These are phyloP conservation scores for Ceratocystis diversiconidia DNA, from an alignment of 2,329 filamentous ascomycete species.

Conservation along the genomic window DNA sequence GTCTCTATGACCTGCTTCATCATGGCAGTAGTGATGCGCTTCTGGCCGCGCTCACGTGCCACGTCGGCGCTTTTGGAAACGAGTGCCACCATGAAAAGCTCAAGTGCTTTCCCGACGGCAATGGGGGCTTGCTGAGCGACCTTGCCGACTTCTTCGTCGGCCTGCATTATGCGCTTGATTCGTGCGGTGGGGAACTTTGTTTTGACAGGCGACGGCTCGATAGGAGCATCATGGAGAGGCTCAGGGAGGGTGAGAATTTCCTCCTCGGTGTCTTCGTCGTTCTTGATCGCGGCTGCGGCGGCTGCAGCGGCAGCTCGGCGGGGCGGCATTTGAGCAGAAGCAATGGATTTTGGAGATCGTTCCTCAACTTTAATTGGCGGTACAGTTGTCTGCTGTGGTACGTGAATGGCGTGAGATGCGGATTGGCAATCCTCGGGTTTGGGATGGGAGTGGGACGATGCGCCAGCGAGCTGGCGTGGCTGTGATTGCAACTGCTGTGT, in stretches of 20 bases:
- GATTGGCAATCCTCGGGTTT: slow-evolving; percentile 3
- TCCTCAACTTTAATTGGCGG: slow-evolving; percentile 9
- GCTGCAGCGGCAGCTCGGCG: slow-evolving; percentile 23
- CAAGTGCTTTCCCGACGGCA: slow-evolving; percentile 86
- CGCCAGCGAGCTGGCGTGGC: slow-evolving; percentile 16
- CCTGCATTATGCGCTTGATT: slow-evolving; percentile 99
- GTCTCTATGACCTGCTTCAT: slow-evolving; percentile 79
- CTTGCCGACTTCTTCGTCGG: slow-evolving; percentile 95
- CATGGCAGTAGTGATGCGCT: slow-evolving; percentile 79
- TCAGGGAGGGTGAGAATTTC: slow-evolving; percentile 23
- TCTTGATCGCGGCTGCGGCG: slow-evolving; percentile 19
- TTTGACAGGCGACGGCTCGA: slow-evolving; percentile 59
- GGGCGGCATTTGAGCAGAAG: slow-evolving; percentile 25
- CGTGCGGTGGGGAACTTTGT: slow-evolving; percentile 95
- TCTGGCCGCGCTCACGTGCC: slow-evolving; percentile 68
- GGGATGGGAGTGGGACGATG: slow-evolving; percentile 10
- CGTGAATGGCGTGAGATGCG: neutral
- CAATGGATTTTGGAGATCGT: slow-evolving; percentile 11
- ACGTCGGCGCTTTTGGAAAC: slow-evolving; percentile 79
- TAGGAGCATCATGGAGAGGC: slow-evolving; percentile 22
- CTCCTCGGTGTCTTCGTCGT: slow-evolving; percentile 28
- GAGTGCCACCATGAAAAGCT: slow-evolving; percentile 93
- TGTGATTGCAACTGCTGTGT: slow-evolving; percentile 18
- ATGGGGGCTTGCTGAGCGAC: slow-evolving; percentile 95
- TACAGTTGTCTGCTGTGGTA: neutral